Base-by-base conservation (phyloP, 1,284 basidiomycete genomes). In the Lentinula novae-zelandiae region DNA sequence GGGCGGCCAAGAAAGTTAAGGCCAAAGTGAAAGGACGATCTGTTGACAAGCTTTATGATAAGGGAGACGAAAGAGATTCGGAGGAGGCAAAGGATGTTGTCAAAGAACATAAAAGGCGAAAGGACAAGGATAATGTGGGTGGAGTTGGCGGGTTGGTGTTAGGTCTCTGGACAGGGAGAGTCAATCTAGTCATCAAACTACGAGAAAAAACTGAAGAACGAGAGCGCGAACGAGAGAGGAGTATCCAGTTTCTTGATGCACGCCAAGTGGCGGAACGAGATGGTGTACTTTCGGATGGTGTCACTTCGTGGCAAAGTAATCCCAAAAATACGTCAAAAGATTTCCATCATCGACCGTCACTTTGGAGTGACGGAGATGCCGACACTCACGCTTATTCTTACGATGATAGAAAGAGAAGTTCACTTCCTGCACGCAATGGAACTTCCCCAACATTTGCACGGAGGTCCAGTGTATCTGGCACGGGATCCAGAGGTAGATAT, bases 161-260 rank as follows among this genome's bases (percentile, higher is more conserved):
- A 55, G 72, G 67, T 27, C 60, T 75, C 39, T 75, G 75, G 73
- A 70, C 68, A 9, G 71, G 73, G 12, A 72, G 66, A 53, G 66
- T 71, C 4, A 68, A 69, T 42, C 59, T 61, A n/a, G 66, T 75
- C 12, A 36, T 56, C 52, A 65, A 67, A 60, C 64, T 74, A 64
- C 67, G 73, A 59, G 72, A 72, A 55, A 74, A 17, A 66, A 66
- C 58, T 27, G 67, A 66, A 31, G 53, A 61, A 61, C 62, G 56
- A 51, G 62, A 63, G 58, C 53, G 69, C 36, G 68, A 70, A 57
- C 57, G 63, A 60, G 60, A 53, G 33, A 33, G 17, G 13, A 10
- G 6, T 10, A 38, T 17, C 4, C 34, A 22, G 20, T 10, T 22
- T 20, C 17, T 22, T 22, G 33, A 53, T 15, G 31, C 17, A 38